Base-by-base conservation (phyloP, 2,329 filamentous ascomycete species). In the Biscogniauxia sp. region DNA sequence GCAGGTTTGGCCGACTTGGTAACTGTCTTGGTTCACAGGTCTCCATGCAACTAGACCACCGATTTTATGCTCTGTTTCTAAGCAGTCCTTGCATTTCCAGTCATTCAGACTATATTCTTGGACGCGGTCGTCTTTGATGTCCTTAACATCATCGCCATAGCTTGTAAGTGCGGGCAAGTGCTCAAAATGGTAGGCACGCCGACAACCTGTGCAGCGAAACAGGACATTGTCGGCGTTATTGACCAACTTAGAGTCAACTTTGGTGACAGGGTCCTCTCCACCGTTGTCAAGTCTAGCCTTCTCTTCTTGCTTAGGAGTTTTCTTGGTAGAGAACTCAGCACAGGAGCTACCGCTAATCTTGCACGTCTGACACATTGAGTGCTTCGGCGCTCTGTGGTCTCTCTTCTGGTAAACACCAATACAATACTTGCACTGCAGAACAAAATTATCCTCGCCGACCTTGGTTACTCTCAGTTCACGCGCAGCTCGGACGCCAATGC, bases 391-490 rank as follows among this genome's bases (percentile, higher is more conserved):
- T 19, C 79, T 82, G 0, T 70, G 64, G 65, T 97, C 92, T 69
- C 90, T 93, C 71, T 87, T 87, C 62, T 80, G 79, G 53, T 87
- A 82, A 20, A 83, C 72, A 3, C 88, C 88, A 63, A 98, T 83
- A 73, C 95, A 99, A 59, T 88, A 90, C 66, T 88, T 89, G 77
- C 95, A 99, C 73, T 99, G 95, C 49, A 99, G 78, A 17, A 99
- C 88, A 68, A 96, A 98, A 45, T 89, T 77, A 1, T 89, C 86
- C 0, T 89, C 80, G 1, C 81, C 88, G 56, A 97, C 76, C 73
- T 98, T 99, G 23, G 93, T 98, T 9, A 92, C 92, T 41, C 95
- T 78, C 73, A 98, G 95, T n/a, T 97, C 92, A 62, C 95, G 84
- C 13, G 74, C 79, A 56, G 83, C 84, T 55, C 95, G 86, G 54